These are phyloP conservation scores for Morella rubra DNA, from an alignment of 306 rosid genomes.

Conservation along the genomic window DNA sequence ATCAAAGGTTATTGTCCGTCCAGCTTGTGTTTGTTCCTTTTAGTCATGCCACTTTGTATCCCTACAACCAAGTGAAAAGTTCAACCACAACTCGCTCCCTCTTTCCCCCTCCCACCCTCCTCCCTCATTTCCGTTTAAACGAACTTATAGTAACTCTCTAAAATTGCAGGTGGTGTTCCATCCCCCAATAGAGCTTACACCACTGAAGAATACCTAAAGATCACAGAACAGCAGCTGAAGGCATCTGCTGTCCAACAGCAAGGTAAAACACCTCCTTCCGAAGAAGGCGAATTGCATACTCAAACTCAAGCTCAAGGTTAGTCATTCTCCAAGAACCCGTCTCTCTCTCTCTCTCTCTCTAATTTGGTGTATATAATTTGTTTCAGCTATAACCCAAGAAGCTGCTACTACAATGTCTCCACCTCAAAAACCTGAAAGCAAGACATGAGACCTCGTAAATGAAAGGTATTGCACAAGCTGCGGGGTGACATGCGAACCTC, in stretches of 20 bases:
- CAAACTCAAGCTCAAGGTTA: slow-evolving; percentile 54
- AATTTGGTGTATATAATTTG: slow-evolving; percentile 20
- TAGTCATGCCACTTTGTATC: slow-evolving; percentile 3
- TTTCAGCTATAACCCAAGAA: slow-evolving; percentile 45
- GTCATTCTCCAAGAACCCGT: slow-evolving; percentile 22
- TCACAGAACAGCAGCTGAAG: slow-evolving; percentile 82
- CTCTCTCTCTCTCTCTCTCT: background rate
- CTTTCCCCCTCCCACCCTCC: background rate
- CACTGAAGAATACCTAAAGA: slow-evolving; percentile 75
- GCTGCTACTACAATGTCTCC: slow-evolving; percentile 32
- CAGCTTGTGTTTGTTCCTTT: background rate
- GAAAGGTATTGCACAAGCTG: background rate
- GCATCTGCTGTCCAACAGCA: slow-evolving; percentile 56
- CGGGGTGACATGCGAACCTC: slow-evolving; percentile 11
- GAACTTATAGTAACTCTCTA: slow-evolving; percentile 12
- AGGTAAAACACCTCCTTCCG: slow-evolving; percentile 35
- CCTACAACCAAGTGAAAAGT: background rate
- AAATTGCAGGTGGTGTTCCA: slow-evolving; percentile 46
- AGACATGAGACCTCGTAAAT: slow-evolving; percentile 5
- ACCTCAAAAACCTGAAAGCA: slow-evolving; percentile 46
- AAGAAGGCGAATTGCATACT: slow-evolving; percentile 41
- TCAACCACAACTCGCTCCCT: background rate
- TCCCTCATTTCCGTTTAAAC: background rate
- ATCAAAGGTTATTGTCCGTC: too few relatives aligned
- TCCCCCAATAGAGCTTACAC: slow-evolving; percentile 59